Percentiles rank a stretch among this genome's conserved stretches.
These are phyloP conservation scores for Dipteronia sinensis DNA, from an alignment of 345 rosid species.

Conservation along the genomic window DNA sequence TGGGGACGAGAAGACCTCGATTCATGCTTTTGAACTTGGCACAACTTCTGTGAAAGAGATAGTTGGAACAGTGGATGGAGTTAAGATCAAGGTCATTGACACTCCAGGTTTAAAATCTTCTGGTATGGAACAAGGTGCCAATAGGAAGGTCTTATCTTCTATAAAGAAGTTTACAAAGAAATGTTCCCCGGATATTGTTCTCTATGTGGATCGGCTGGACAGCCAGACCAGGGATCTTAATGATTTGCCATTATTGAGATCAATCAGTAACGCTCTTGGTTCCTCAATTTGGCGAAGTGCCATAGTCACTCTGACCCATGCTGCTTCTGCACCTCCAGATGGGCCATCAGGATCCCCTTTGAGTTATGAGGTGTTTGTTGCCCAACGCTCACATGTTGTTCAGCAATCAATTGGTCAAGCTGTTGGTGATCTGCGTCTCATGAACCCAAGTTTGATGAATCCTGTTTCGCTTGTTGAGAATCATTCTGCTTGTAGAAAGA, in stretches of 20 bases:
- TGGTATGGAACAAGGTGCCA: slow-evolving; percentile 74
- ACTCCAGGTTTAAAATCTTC: slow-evolving; percentile 85
- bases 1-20: slow-evolving; percentile 63
- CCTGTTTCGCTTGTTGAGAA: slow-evolving; percentile 93
- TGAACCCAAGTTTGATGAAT: slow-evolving; percentile 91
- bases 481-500: slow-evolving; percentile 83
- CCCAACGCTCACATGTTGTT: slow-evolving; percentile 89
- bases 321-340: slow-evolving; percentile 96
- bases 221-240: slow-evolving; percentile 83
- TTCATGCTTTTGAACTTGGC: slow-evolving; percentile 80
- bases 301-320: slow-evolving; percentile 88
- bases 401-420: slow-evolving; percentile 96
- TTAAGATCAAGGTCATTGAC: slow-evolving; percentile 68
- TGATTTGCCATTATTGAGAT: slow-evolving; percentile 73
- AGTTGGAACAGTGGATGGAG: slow-evolving; percentile 65
- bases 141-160: slow-evolving; percentile 64
- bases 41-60: slow-evolving; percentile 71
- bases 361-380: slow-evolving; percentile 86
- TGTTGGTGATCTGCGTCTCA: slow-evolving; percentile 84
- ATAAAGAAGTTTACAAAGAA: slow-evolving; percentile 65
- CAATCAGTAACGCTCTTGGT: slow-evolving; percentile 70
- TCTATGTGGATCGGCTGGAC: slow-evolving; percentile 87
- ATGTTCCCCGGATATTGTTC: slow-evolving; percentile 82
- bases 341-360: slow-evolving; percentile 88
- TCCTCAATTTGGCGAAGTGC: slow-evolving; percentile 88